These are phyloP conservation scores for Malus fusca DNA, from an alignment of 306 rosid species.

Conservation along the genomic window DNA sequence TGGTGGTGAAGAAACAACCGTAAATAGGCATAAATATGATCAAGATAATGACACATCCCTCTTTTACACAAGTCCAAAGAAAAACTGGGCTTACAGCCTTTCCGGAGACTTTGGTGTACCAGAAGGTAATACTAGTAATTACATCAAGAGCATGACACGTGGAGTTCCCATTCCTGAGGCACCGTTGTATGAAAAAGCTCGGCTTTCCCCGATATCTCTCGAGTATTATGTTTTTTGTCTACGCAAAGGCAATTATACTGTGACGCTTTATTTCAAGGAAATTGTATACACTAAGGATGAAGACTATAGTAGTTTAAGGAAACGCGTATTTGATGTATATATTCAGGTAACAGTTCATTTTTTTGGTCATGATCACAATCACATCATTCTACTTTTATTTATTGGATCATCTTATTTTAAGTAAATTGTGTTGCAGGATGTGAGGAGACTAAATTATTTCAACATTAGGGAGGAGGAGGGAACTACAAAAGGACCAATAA, in stretches of 20 bases:
- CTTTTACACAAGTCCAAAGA: constrained; percentile 2
- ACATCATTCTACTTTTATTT: too few species aligned
- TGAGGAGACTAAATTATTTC: neutral
- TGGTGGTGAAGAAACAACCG: constrained; percentile 4
- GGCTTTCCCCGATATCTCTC: constrained; percentile 15
- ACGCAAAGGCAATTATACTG: constrained; percentile 17
- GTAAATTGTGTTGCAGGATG: neutral
- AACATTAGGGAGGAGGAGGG: neutral
- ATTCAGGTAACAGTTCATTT: neutral
- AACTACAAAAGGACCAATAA: too few species aligned
- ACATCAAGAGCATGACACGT: too few species aligned
- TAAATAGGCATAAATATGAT: constrained; percentile 1
- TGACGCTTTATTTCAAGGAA: constrained; percentile 24
- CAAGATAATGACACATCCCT: neutral
- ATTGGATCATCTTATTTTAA: too few species aligned
- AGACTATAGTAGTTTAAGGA: too few species aligned
- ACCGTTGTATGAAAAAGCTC: constrained; percentile 11
- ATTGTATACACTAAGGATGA: neutral
- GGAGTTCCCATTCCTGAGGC: neutral
- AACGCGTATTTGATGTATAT: neutral
- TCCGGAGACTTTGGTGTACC: neutral
- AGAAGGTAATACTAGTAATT: too few species aligned
- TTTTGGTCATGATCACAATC: neutral
- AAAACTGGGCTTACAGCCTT: neutral
- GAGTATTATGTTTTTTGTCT: constrained; percentile 26